Conservation (phyloP, 2,329 filamentous ascomycete species). For the Colletotrichum truncatum region DNA sequence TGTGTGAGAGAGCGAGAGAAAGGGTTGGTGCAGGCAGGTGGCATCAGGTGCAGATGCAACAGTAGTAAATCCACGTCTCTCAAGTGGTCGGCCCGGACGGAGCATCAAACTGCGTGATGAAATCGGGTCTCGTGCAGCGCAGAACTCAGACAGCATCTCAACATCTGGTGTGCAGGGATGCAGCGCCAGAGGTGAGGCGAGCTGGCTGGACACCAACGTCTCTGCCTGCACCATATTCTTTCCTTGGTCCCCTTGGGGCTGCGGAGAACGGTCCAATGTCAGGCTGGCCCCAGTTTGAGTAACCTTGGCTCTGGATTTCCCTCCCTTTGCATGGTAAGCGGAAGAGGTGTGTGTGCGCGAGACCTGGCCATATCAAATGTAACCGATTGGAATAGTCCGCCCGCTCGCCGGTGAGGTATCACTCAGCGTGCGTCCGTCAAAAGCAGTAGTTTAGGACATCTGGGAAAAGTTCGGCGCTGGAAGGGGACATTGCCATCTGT, state of each 20-base stretch:
- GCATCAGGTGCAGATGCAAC: not conserved
- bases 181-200: conserved; percentile 10
- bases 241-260: not conserved
- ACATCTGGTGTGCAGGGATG: not conserved
- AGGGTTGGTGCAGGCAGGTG: not conserved
- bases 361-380: not conserved
- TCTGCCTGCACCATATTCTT: not conserved
- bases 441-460: not conserved
- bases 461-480: conserved; percentile 23
- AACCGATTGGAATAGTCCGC: no score
- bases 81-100: conserved; percentile 8
- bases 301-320: not conserved
- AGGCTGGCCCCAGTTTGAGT: not conserved
- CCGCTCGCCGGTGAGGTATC: no score
- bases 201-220: not conserved
- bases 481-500: not conserved
- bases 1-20: no score
- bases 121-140: conserved; percentile 12
- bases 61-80: not conserved
- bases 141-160: not conserved
- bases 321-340: not conserved
- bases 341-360: not conserved
- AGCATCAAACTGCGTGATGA: conserved; percentile 19
- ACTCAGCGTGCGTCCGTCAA: no score
- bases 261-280: not conserved